Base-by-base conservation (phyloP, 306 rosid species). In the Biancaea sappan region DNA sequence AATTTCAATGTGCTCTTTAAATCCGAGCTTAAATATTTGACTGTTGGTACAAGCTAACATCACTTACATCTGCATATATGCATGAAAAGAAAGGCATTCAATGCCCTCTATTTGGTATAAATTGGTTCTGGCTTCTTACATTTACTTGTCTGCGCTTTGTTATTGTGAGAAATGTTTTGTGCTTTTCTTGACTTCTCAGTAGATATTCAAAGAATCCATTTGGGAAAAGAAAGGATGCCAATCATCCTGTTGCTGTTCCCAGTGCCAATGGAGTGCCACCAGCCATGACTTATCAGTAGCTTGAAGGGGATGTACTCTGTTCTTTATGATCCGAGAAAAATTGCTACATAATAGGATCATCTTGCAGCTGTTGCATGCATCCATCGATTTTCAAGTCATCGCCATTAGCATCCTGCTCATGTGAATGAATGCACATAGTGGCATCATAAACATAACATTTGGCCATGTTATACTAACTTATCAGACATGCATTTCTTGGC, bases 241-340 rank as follows among this genome's bases (percentile, higher is more conserved):
- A 54, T 73, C 35, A 83, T 78, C 80, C 85, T 41, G 70, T 58
- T 73, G 85, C 86, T 37, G 85, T 69, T 60, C 80, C 96, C 61
- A 74, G 82, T 70, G 81, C 77, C 63, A 91, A 91, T 47, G 98
- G 97, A 85, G 66, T 91, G 72, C 89, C 88, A 50, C 90, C 87
- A 35, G 75, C 92, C 19, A 58, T 89, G 93, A 75, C 92, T 75
- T 94, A 94, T 73, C 92, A 89, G 88, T 91, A 93, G 91, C 86
- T 72, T 82, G 96, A 91, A 85, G 96, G 98, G 98, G 97, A 85
- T 94, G 98, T 94, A 85, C 89, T 89, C 90, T 93, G 93, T 82
- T 89, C 85, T 82, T 88, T 89, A 86, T 86, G 97, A 92, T 86
- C 74, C 88, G 72, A 81, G 86, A 84, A 87, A 80, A 82, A 80